Base-by-base conservation (phyloP, 805 yeast genomes). In the Ascoidea asiatica region DNA sequence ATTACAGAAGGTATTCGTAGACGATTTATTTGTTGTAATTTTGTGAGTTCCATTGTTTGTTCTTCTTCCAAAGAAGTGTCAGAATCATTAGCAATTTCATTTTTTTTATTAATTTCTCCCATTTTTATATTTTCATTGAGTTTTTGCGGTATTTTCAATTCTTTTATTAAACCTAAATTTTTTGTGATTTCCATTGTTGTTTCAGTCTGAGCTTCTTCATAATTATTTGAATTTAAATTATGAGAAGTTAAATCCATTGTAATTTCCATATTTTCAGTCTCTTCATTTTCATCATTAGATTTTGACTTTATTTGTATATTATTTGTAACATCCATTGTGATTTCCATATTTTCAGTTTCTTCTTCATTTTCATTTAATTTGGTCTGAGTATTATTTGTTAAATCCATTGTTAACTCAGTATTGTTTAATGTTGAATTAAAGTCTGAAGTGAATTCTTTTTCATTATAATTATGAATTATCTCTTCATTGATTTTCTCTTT, bases 1-100 rank as follows among this genome's bases (percentile, higher is more conserved):
- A 89, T 66, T 56, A n/a, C n/a, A n/a, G n/a, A n/a, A n/a, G n/a
- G 8, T 29, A 15, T 29, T 29, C 4, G 35, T 5, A 23, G 29
- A 38, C 42, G 40, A 37, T 19, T 22, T 36, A 20, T 35, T 15
- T 18, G 37, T 20, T 19, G 19, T 35, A 5, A 46, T 41, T 43
- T 45, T 7, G 52, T 49, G 15, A 49, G 21, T 21, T 49, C 52
- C 52, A 49, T 49, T 33, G 47, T 44, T 18, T 44, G 43, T 38
- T 47, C 50, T 15, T 36, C 44, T 20, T 40, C 38, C 19, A 18
- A 19, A 2, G 35, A 29, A 29, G 8, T 15, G 15, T 29, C 15
- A 29, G 15, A 29, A 3, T 29, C 35, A 3, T 8, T 11, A 29
- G 8, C 37, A 36, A 38, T 38, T 41, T 48, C 13, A 38, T 6